These are phyloP conservation scores for Beauveria bassiana DNA, from an alignment of 2,329 filamentous ascomycete species.

Conservation along the genomic window DNA sequence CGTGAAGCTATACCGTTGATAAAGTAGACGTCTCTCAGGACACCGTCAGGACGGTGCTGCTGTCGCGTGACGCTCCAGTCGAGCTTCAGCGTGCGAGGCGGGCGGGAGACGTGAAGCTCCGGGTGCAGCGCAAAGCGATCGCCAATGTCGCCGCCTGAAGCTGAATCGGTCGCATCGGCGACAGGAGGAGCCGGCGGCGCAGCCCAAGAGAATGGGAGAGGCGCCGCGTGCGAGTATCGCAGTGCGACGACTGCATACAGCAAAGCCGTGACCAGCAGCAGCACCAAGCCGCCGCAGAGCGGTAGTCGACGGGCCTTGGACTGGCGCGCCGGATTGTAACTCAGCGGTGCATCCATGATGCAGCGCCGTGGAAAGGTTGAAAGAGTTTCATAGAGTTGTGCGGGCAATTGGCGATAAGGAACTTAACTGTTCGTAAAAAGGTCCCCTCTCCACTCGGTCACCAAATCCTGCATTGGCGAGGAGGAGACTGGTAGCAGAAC, in stretches of 20 bases:
- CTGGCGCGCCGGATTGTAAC: background rate
- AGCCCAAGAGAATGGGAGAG: background rate
- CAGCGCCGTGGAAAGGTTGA: background rate
- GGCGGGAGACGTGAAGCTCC: conserved; percentile 8
- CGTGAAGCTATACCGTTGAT: conserved; percentile 8
- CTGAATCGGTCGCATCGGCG: background rate
- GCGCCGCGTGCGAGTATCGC: background rate
- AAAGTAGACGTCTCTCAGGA: conserved; percentile 10
- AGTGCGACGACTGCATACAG: background rate
- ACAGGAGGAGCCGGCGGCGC: background rate
- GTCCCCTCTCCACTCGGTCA: background rate
- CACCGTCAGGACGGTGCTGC: conserved; percentile 8
- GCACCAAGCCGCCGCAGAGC: conserved; percentile 1
- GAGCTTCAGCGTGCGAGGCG: conserved; percentile 2
- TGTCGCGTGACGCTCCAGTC: conserved; percentile 11
- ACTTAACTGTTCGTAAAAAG: too few relatives aligned
- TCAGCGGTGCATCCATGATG: background rate
- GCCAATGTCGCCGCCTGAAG: background rate
- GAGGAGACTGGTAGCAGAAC: background rate
- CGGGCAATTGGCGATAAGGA: background rate
- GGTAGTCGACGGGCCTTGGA: background rate
- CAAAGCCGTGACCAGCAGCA: background rate
- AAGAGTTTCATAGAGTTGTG: background rate
- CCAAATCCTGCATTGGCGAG: background rate
- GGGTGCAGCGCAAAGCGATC: conserved; percentile 9